Conservation (phyloP, 768 basidiomycete species). For the Hericium rajendrae region DNA sequence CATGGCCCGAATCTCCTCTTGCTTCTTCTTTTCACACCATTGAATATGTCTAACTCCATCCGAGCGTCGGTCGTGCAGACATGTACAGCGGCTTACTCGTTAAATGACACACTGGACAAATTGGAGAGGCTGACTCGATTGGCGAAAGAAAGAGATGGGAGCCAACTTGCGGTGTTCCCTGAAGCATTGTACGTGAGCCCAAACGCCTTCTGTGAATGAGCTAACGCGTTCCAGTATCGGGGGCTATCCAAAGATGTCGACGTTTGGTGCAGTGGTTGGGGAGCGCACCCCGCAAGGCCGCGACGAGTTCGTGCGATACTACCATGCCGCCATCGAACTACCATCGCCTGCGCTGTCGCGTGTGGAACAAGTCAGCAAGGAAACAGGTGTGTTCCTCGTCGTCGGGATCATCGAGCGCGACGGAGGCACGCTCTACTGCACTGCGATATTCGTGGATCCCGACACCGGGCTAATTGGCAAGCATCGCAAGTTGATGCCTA, state of each 20-base stretch:
- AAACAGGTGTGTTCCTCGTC: slow-evolving; percentile 44
- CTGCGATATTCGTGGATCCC: slow-evolving; percentile 47
- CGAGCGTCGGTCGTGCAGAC: slow-evolving; percentile 46
- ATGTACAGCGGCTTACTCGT: slow-evolving; percentile 35
- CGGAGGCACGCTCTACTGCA: slow-evolving; percentile 53
- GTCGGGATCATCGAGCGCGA: slow-evolving; percentile 52
- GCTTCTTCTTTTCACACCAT: not conserved
- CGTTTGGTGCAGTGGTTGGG: slow-evolving; percentile 43
- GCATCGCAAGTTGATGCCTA: slow-evolving; percentile 58
- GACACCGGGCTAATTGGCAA: slow-evolving; percentile 38
- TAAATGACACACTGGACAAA: slow-evolving; percentile 38
- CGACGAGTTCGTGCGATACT: slow-evolving; percentile 48
- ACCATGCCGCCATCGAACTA: slow-evolving; percentile 44
- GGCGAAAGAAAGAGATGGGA: slow-evolving; percentile 36
- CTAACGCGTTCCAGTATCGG: slow-evolving; percentile 32
- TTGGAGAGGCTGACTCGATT: slow-evolving; percentile 35
- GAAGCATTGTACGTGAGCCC: slow-evolving; percentile 41
- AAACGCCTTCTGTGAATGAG: not conserved
- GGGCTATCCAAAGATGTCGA: slow-evolving; percentile 51
- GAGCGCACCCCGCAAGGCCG: slow-evolving; percentile 39
- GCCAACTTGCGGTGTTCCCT: slow-evolving; percentile 45
- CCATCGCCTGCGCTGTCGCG: slow-evolving; percentile 39
- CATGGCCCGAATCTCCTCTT: too few relatives aligned
- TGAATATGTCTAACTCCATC: slow-evolving; percentile 21
- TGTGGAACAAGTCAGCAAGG: slow-evolving; percentile 39